Conservation (phyloP, 139 green algal genomes). For the Volvox reticuliferus region DNA sequence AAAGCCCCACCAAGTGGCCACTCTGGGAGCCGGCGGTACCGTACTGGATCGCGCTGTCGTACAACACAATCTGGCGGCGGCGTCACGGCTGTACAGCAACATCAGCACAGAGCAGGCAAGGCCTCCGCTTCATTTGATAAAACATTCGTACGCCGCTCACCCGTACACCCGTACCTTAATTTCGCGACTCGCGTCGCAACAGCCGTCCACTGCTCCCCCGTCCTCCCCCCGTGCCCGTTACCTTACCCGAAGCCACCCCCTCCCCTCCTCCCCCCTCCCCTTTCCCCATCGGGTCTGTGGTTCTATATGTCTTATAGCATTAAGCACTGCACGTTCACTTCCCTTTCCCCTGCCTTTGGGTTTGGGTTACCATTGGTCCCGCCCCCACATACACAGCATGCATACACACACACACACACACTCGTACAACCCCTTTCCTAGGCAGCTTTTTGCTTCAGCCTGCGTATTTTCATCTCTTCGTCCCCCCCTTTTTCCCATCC, state of each 20-base stretch:
- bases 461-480: too few species aligned
- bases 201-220: neutral
- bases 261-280: neutral
- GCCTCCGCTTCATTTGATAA: neutral
- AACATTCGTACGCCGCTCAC: too few species aligned
- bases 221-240: neutral
- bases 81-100: slow-evolving; percentile 94
- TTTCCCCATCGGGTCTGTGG: neutral
- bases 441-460: too few species aligned
- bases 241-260: neutral
- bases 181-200: too few species aligned
- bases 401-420: too few species aligned
- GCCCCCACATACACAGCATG: too few species aligned
- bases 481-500: neutral
- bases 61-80: slow-evolving; percentile 48
- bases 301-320: too few species aligned
- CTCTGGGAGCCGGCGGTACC: slow-evolving; percentile 83
- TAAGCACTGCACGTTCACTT: too few species aligned
- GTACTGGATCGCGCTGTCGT: slow-evolving; percentile 79
- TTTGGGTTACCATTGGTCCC: too few species aligned
- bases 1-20: slow-evolving; percentile 80
- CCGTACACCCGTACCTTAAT: too few species aligned
- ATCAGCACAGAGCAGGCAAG: slow-evolving; percentile 74
- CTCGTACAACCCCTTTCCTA: too few species aligned
- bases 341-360: too few species aligned